Evolutionary conservation across 2,329 filamentous ascomycete species (phyloP), one percentile per base, ranked within the genome.

Genomic region (Sporothrix globosa): DNA sequence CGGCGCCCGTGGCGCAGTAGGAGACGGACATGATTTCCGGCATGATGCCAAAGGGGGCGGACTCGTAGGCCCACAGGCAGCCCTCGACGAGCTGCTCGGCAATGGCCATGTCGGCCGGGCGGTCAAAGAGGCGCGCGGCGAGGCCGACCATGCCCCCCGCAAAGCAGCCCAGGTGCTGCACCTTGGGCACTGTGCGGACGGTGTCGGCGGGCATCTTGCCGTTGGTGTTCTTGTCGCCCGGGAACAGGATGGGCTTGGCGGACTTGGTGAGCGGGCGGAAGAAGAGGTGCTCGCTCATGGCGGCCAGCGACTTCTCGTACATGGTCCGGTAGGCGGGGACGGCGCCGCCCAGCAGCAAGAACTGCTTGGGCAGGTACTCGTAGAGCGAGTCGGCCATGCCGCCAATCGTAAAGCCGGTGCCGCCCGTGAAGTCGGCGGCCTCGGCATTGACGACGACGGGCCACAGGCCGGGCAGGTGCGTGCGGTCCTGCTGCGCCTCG

Each of bases 311-410:
- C 30, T 68, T 71, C 66, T 75, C 72, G 71, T 78, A 78, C 75
- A 78, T 74, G 68, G 71, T 70, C 39, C 73, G 76, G 27, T 77
- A 77, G 72, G 76, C 83, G 17, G 86, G 70, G 24, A 86, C 79
- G 0, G 83, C 79, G 3, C 90, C 90, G 48, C 88, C 88, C 0
- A 92, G 84, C 19, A 92, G 80, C 60, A 91, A 79, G 75, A 88
- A 88, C 76, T 91, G 84, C 76, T 92, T 81, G 0, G 85, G 83
- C 73, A 92, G 85, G 77, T 91, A 95, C 76, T 88, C 87, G 74
- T 88, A 88, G 1, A 86, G 78, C 14, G 85, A 87, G 75, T 88
- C 86, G 3, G 84, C 82, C 82, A 85, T 85, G 52, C 83, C 85
- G 58, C 86, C 86, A 2, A 87, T 80, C 0, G 84, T 84, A 73